phyloP scores from a whole-genome alignment of 2,329 filamentous ascomycete species.

The Fusarium siculi region DNA sequence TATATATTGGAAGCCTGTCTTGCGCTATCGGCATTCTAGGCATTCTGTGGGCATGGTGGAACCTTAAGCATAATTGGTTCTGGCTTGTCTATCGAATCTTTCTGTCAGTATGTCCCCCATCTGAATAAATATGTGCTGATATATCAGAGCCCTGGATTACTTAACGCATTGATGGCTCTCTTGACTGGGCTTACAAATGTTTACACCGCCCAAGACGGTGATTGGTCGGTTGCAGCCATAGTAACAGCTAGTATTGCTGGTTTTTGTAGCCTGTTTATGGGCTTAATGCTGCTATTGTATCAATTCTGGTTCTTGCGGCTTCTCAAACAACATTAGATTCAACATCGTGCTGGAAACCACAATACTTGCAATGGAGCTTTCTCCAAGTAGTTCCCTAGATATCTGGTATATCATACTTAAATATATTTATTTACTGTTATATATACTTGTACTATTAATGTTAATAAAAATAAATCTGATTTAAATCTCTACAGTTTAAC shows the following conservation, averaged over 20 bases:
- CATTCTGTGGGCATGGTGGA: constrained; percentile 13
- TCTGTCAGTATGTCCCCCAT: constrained; percentile 5
- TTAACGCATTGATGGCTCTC: background rate
- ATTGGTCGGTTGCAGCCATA: background rate
- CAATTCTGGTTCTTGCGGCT: background rate
- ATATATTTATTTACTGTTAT: background rate
- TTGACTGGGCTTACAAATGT: background rate
- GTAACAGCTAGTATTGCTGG: background rate
- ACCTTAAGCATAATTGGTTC: constrained; percentile 10
- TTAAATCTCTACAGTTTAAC: too few species aligned
- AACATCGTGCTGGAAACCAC: background rate
- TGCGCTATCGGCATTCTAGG: background rate
- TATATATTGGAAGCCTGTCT: background rate
- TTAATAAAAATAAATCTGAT: too few species aligned
- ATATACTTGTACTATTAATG: background rate
- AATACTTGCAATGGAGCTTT: background rate
- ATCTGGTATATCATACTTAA: background rate
- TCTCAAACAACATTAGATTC: background rate
- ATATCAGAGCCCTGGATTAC: background rate
- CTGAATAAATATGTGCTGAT: background rate
- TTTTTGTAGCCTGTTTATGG: background rate
- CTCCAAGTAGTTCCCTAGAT: background rate
- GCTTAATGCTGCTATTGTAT: background rate
- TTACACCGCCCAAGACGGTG: background rate
- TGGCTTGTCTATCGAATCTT: constrained; percentile 19